Conservation (phyloP, 306 rosid genomes). For the Glycyrrhiza uralensis region DNA sequence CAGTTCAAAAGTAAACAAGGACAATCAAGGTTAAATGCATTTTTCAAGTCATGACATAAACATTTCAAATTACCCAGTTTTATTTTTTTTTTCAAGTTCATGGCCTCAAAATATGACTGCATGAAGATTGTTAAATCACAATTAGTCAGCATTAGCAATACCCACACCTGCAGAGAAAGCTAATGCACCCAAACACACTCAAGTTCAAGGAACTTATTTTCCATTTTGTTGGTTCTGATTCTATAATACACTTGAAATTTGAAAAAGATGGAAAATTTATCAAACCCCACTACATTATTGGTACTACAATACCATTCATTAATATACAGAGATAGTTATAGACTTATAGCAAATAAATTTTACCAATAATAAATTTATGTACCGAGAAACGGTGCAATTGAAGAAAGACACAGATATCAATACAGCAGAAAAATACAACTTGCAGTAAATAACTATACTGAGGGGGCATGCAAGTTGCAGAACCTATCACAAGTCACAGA, state of each 20-base stretch:
- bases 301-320: not conserved
- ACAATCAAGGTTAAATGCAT: constrained; percentile 24
- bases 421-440: constrained; percentile 14
- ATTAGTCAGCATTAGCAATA: not conserved
- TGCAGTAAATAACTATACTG: constrained; percentile 28
- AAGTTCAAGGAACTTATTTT: constrained; percentile 1
- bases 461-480: constrained; percentile 28
- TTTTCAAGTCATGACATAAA: not conserved
- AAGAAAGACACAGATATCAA: constrained; percentile 18
- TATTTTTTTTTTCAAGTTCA: not conserved
- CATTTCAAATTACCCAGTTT: not conserved
- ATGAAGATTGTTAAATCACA: constrained; percentile 9
- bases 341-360: constrained; percentile 2
- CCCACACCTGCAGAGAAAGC: not conserved
- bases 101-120: not conserved
- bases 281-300: not conserved
- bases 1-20: constrained; percentile 1
- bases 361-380: not conserved
- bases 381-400: not conserved
- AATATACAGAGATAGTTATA: not conserved
- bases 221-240: not conserved
- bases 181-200: not conserved
- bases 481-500: constrained; percentile 38
- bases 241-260: not conserved
- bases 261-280: constrained; percentile 18